Evolutionary conservation across 805 yeast species (phyloP).

Genomic region (Myxozyma nipponensis): DNA sequence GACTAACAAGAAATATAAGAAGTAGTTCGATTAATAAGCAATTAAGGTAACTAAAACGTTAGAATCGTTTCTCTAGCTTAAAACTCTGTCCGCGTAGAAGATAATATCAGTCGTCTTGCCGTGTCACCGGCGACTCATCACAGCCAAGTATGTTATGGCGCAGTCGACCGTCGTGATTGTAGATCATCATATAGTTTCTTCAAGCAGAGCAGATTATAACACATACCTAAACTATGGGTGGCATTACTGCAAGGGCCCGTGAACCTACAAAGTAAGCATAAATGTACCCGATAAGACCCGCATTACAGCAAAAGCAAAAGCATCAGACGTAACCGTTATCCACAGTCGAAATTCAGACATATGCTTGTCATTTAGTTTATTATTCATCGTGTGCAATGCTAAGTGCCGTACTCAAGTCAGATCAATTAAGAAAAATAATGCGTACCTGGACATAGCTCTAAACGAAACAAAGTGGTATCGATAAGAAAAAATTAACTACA

Average conservation of each 20-base stretch:
- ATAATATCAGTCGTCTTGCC: conserved; percentile 48
- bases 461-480: not conserved
- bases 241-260: too few species aligned
- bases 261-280: not conserved
- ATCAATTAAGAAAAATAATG: too few species aligned
- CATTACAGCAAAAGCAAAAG: not conserved
- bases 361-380: conserved; percentile 81
- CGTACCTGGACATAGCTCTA: too few species aligned
- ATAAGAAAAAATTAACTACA: too few species aligned
- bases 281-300: not conserved
- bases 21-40: not conserved
- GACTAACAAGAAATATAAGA: conserved; percentile 5
- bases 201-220: too few species aligned
- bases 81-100: not conserved
- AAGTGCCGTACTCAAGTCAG: too few species aligned
- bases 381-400: conserved; percentile 52
- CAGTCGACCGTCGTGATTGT: conserved; percentile 64
- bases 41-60: not conserved
- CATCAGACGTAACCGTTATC: conserved; percentile 55
- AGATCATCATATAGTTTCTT: conserved; percentile 49
- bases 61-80: not conserved
- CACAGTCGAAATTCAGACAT: conserved; percentile 65
- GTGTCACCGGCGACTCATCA: conserved; percentile 78
- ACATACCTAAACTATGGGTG: too few species aligned
- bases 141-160: conserved; percentile 44